phyloP scores from a whole-genome alignment of 2,329 filamentous ascomycete species.

The Pseudogymnoascus verrucosus region DNA sequence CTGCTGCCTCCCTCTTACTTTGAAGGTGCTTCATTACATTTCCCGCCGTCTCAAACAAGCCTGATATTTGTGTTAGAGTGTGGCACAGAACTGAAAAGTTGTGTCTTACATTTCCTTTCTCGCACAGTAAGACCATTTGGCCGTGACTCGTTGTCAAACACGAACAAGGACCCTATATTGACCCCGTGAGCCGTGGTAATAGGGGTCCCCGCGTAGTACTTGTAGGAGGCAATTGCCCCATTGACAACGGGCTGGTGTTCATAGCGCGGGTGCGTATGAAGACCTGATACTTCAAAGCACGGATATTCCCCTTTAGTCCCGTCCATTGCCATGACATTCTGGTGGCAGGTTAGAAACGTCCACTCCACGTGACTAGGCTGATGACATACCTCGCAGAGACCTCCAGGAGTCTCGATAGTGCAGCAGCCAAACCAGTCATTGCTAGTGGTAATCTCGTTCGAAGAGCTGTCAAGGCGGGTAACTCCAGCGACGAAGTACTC shows the following conservation, averaged over 20 bases:
- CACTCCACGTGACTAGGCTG: not conserved
- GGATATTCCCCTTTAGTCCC: conserved; percentile 15
- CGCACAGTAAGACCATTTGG: conserved; percentile 37
- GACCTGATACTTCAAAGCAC: conserved; percentile 20
- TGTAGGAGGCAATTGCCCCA: conserved; percentile 16
- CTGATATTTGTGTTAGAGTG: conserved; percentile 10
- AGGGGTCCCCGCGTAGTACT: conserved; percentile 24
- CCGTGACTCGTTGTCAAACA: conserved; percentile 35
- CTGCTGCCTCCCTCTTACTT: conserved; percentile 22
- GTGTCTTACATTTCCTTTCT: conserved; percentile 27
- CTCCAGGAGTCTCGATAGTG: conserved; percentile 20
- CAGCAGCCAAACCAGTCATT: conserved; percentile 23
- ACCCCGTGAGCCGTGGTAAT: conserved; percentile 21
- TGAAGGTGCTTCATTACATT: conserved; percentile 23
- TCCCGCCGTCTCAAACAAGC: conserved; percentile 17
- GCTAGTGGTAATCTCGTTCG: conserved; percentile 12
- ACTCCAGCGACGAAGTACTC: conserved; percentile 25
- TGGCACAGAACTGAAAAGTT: not conserved
- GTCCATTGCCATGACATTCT: conserved; percentile 19
- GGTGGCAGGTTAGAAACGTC: not conserved
- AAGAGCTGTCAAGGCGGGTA: conserved; percentile 8
- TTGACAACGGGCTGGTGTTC: conserved; percentile 18
- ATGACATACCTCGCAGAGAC: conserved; percentile 23
- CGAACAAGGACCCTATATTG: conserved; percentile 23
- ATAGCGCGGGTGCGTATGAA: conserved; percentile 19